Evolutionary conservation across 2,329 filamentous ascomycete genomes (phyloP).

Genomic region (Exophiala aquamarina): DNA sequence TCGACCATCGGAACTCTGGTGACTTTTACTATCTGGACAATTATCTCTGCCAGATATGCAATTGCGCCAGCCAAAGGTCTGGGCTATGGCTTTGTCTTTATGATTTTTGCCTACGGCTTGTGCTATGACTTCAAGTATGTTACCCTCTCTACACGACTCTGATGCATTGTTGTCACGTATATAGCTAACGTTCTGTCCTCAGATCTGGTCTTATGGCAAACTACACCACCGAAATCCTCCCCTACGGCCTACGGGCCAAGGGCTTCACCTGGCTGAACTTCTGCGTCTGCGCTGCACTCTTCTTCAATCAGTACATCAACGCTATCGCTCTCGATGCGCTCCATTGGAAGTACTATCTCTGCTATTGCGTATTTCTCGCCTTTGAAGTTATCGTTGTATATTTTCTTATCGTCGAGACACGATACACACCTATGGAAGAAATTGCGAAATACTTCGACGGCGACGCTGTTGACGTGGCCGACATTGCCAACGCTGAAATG

Average conservation of each 20-base stretch:
- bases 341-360: constrained; percentile 38
- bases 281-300: constrained; percentile 8
- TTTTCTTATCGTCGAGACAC: constrained; percentile 53
- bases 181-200: neutral
- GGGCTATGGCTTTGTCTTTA: constrained; percentile 34
- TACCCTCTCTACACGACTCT: constrained; percentile 37
- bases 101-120: constrained; percentile 45
- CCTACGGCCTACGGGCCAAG: constrained; percentile 49
- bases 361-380: constrained; percentile 34
- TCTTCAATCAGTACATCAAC: constrained; percentile 38
- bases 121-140: constrained; percentile 29
- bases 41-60: constrained; percentile 36
- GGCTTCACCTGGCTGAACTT: constrained; percentile 39
- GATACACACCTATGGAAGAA: constrained; percentile 68
- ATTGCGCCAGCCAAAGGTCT: constrained; percentile 16
- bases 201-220: constrained; percentile 32
- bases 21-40: constrained; percentile 42
- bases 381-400: constrained; percentile 34
- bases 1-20: constrained; percentile 43
- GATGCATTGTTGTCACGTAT: constrained; percentile 31
- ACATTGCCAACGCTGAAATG: constrained; percentile 5
- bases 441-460: constrained; percentile 70
- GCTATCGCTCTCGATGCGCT: constrained; percentile 32
- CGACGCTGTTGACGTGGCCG: constrained; percentile 47
- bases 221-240: constrained; percentile 49